A percentile compares a stretch with the other conserved stretches of the same genome.
Conservation (phyloP, 805 yeast genomes). For the Spathaspora arborariae region DNA sequence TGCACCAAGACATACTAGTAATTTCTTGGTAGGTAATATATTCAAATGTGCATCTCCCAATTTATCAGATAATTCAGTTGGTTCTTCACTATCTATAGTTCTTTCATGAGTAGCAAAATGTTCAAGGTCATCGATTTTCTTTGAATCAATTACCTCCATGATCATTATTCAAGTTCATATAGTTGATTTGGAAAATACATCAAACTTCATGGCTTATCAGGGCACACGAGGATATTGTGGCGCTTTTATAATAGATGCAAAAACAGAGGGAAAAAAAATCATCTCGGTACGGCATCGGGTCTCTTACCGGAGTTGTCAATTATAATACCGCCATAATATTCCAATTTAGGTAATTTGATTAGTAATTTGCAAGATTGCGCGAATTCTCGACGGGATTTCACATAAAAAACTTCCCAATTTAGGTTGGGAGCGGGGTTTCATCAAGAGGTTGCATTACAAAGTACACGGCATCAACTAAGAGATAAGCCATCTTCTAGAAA, state of each 20-base stretch:
- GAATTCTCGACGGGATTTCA: not conserved
- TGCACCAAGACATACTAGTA: conserved; percentile 34
- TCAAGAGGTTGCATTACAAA: not conserved
- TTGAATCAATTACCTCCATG: not conserved
- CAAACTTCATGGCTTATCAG: not conserved
- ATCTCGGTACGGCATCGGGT: not conserved
- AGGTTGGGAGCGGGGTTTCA: not conserved
- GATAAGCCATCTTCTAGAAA: no score
- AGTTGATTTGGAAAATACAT: not conserved
- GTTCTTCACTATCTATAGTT: not conserved
- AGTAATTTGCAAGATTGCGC: not conserved
- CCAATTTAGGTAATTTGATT: conserved; percentile 1
- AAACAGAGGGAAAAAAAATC: not conserved
- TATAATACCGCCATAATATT: not conserved
- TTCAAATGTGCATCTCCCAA: conserved; percentile 42
- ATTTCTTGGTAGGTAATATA: conserved; percentile 32
- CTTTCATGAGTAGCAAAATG: not conserved
- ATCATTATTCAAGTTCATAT: not conserved
- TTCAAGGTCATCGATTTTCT: not conserved
- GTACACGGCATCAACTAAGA: no score
- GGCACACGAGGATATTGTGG: not conserved
- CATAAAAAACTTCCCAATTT: not conserved
- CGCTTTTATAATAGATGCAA: conserved; percentile 1
- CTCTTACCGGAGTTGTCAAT: not conserved
- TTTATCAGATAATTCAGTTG: conserved; percentile 15